Base-by-base conservation (phyloP, 768 basidiomycete genomes). In the Hemileccinum impolitum region DNA sequence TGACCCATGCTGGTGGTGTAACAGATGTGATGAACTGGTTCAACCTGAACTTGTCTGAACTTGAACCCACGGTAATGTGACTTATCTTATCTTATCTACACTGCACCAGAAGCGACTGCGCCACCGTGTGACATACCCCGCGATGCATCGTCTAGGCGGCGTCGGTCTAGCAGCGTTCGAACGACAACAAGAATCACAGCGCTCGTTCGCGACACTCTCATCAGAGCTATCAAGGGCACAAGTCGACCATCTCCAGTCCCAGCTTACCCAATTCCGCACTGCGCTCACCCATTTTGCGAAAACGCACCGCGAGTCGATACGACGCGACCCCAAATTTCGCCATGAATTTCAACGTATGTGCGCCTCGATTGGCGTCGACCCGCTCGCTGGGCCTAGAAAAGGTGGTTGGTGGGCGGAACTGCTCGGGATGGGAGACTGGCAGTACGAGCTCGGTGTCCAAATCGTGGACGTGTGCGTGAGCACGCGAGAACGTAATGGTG, bases 261-360 rank as follows among this genome's bases (percentile, higher is more conserved):
- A 96, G 62, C 81, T 97, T 50, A 74, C 79, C 47, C 85, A 89
- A 43, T 96, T 97, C 70, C 89, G 90, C 58, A 73, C 82, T 3
- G 82, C 90, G 0, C 81, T 97, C 42, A 69, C 79, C 3, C 78
- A 77, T 50, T 99, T 98, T 59, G 91, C 94, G 2, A 70, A 80
- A 21, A 82, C 82, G 9, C 94, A 97, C 66, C 84, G 91, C 43
- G 81, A 86, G 37, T 81, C 86, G 48, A 97, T 99, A 62, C 80
- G 82, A 49, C 74, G 75, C 43, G 88, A 95, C 56, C 92, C 95
- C 2, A 76, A 79, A 3, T 94, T 99, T 66, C 79, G 96, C 4
- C 87, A 87, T 75, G 87, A 83, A 17, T 98, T 98, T 70, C 90
- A 94, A 56, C 87, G 90, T 50, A 96, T 99, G 92, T 99, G 96